These are phyloP conservation scores for Auricularia auricula-judae DNA, from an alignment of 768 basidiomycete species.

Conservation along the genomic window DNA sequence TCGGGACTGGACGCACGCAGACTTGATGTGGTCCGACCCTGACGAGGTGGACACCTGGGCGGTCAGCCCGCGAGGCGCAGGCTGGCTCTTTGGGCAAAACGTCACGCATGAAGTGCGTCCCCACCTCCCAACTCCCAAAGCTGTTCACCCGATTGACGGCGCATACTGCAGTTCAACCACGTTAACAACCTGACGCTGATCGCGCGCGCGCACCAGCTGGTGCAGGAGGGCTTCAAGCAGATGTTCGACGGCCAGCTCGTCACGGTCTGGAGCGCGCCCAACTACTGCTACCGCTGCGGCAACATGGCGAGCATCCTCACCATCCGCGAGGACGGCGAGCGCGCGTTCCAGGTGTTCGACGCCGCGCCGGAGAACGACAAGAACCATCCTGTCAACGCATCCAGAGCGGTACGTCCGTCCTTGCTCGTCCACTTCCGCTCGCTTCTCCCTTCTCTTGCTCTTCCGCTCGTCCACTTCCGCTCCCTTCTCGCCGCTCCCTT, in stretches of 20 bases:
- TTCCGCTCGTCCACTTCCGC: too few species aligned
- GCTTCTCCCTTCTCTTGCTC: too few species aligned
- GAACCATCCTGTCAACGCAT: constrained; percentile 26
- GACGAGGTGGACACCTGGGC: constrained; percentile 96
- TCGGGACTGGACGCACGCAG: constrained; percentile 24
- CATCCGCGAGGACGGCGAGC: constrained; percentile 39
- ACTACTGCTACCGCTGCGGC: constrained; percentile 78
- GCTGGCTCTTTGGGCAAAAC: constrained; percentile 83
- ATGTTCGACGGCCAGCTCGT: constrained; percentile 93
- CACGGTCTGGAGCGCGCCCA: constrained; percentile 88
- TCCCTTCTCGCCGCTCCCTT: too few species aligned
- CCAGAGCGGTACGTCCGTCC: not conserved
- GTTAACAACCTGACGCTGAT: constrained; percentile 80
- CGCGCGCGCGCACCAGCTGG: constrained; percentile 92
- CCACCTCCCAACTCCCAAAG: not conserved
- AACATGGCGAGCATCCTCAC: constrained; percentile 90
- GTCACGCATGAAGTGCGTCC: constrained; percentile 69
- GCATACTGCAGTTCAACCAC: constrained; percentile 65
- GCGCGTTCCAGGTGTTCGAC: constrained; percentile 65
- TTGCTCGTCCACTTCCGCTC: too few species aligned
- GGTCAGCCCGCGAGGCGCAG: constrained; percentile 90
- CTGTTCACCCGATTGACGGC: not conserved
- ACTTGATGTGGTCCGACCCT: constrained; percentile 98
- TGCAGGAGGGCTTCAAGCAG: constrained; percentile 91
- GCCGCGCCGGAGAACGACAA: constrained; percentile 84